Base-by-base conservation (phyloP, 2,329 filamentous ascomycete genomes). In the Apiospora sp. region DNA sequence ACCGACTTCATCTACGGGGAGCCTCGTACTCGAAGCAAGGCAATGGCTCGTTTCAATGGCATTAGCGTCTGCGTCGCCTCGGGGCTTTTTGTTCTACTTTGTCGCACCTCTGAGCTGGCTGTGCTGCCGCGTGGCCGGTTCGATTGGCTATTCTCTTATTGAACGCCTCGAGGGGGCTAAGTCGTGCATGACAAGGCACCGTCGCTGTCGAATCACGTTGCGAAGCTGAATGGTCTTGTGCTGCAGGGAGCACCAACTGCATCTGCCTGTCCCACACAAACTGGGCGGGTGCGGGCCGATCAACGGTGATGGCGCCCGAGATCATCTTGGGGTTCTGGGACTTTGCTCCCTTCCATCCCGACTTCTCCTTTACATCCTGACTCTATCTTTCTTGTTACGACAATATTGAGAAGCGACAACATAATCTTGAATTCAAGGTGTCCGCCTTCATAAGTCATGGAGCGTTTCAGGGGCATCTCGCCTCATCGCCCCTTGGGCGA, bases 401-500 rank as follows among this genome's bases (percentile, higher is more conserved):
- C 3, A 2, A 34, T 22, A 34, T 2, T 5, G 51, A 22, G 12
- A 7, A 34, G 2, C 14, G 16, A 58, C 51, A 19, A 27, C 24
- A 54, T 1, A 24, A 6, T 8, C 13, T 58, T 30, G 13, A 10
- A 1, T 58, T 5, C 8, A 34, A 58, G 8, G 1, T 4, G 4
- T 19, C 30, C 30, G 6, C 54, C n/a, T 41, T 12, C 14, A 37
- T 19, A n/a, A 19, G 61, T 8, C n/a, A 76, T 76, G 75, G 74
- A 76, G 44, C 43, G 27, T 3, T 77, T 74, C 44, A 70, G 73
- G 34, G 64, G 70, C 6, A 44, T 73, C 8, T 77, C 74, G 16
- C 75, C 77, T 68, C 74, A 75, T 58, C 67, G 43, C n/a, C 72
- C 74, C 24, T 41, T 78, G 12, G 69, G 71, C 43, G 43, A 67